phyloP scores from a whole-genome alignment of 108 stramenopile genomes.

The Pseudonitzschia delicatissima region DNA sequence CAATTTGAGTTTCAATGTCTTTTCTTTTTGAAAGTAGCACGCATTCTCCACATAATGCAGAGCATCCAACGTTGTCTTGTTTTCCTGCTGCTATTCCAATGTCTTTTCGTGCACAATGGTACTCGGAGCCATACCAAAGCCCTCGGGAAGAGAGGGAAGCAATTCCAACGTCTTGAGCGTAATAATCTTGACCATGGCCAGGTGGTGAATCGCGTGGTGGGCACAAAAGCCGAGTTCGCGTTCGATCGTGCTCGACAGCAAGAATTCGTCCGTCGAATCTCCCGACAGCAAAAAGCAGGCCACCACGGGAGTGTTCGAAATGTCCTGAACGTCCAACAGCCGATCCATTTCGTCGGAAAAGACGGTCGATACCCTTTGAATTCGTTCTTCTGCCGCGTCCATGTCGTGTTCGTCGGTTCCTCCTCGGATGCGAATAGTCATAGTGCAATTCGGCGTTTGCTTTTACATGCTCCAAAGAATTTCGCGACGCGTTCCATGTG shows the following conservation, averaged over 20 bases:
- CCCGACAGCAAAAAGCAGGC: constrained; percentile 78
- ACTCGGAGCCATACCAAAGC: constrained; percentile 82
- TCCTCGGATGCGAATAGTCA: constrained; percentile 70
- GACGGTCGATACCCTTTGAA: constrained; percentile 38
- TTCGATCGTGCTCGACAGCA: constrained; percentile 55
- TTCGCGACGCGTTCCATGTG: constrained; percentile 70
- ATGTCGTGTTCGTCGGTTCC: constrained; percentile 68
- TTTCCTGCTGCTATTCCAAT: too few relatives aligned
- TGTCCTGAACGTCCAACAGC: background rate
- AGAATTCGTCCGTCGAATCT: constrained; percentile 49
- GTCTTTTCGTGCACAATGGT: constrained; percentile 60
- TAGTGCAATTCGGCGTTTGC: constrained; percentile 56
- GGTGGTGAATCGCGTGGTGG: constrained; percentile 93
- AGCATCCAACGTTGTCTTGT: too few relatives aligned
- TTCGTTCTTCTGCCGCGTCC: constrained; percentile 54
- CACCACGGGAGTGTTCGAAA: constrained; percentile 28
- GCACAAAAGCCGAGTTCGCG: constrained; percentile 88
- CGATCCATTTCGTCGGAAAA: constrained; percentile 17
- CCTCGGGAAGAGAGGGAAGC: constrained; percentile 53
- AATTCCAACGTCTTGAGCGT: constrained; percentile 40
- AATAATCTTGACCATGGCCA: constrained; percentile 89
- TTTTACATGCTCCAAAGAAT: constrained; percentile 18
- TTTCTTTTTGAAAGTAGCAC: too few relatives aligned
- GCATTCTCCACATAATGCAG: too few relatives aligned
- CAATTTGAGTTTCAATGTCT: too few relatives aligned